These are phyloP conservation scores for Cubamyces sp. DNA, from an alignment of 768 basidiomycete genomes.

Conservation along the genomic window DNA sequence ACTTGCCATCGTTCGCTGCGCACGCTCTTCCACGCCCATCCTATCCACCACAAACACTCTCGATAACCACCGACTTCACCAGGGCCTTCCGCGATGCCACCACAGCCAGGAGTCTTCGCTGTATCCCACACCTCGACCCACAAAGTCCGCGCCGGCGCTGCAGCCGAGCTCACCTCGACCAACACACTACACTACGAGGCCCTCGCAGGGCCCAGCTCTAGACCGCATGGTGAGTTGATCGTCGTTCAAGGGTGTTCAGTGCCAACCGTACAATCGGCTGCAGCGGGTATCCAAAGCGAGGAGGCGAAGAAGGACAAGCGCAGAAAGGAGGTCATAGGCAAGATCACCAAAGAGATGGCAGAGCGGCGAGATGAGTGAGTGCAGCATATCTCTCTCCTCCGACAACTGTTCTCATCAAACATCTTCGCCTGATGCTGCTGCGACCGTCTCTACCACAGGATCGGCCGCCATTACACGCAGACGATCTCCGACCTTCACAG, in stretches of 20 bases:
- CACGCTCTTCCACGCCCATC: not conserved
- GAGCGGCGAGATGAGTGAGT: conserved; percentile 79
- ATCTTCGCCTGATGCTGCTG: not conserved
- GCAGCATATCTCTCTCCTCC: not conserved
- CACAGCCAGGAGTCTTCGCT: conserved; percentile 71
- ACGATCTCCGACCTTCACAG: conserved; percentile 62
- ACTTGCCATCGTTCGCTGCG: not conserved
- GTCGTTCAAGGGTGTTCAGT: conserved; percentile 4
- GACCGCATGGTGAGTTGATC: conserved; percentile 38
- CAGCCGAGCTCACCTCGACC: conserved; percentile 35
- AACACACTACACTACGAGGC: conserved; percentile 41
- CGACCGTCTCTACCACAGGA: conserved; percentile 40
- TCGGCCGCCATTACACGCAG: conserved; percentile 61
- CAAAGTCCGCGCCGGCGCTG: conserved; percentile 42
- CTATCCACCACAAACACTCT: not conserved
- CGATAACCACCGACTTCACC: not conserved
- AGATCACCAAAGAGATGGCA: conserved; percentile 70
- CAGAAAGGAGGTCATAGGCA: conserved; percentile 69
- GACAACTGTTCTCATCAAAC: not conserved
- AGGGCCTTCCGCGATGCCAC: conserved; percentile 52
- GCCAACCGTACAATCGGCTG: conserved; percentile 7
- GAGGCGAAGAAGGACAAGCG: conserved; percentile 66
- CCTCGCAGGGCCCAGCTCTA: conserved; percentile 49
- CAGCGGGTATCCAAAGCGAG: conserved; percentile 35
- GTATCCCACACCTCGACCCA: conserved; percentile 57